A percentile compares a stretch with the other conserved stretches of the same genome.
phyloP scores from a whole-genome alignment of 805 yeast genomes.

The Tetrapisispora iriomotensis region DNA sequence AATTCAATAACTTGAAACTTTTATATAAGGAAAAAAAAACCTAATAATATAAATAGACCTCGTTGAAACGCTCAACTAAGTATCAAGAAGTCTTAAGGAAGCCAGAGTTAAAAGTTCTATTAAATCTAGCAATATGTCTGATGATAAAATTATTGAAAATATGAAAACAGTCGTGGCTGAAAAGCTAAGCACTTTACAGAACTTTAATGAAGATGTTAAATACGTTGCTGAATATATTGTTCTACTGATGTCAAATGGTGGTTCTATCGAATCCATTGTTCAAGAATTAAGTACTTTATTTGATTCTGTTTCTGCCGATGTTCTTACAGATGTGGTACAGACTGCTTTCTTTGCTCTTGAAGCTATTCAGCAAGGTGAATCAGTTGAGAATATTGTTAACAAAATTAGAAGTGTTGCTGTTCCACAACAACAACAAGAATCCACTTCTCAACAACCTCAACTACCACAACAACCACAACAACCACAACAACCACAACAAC shows the following conservation, averaged over 20 bases:
- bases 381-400: constrained; percentile 22
- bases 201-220: constrained; percentile 41
- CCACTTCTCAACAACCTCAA: constrained; percentile 6
- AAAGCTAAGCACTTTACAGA: constrained; percentile 32
- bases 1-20: too few species aligned
- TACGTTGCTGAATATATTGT: constrained; percentile 68
- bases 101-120: too few species aligned
- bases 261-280: constrained; percentile 49
- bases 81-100: too few species aligned
- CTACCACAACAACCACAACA: constrained; percentile 13
- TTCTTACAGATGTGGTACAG: constrained; percentile 48
- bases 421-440: constrained; percentile 11
- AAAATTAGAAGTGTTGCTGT: constrained; percentile 19
- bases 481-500: constrained; percentile 4
- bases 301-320: constrained; percentile 50
- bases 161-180: constrained; percentile 36
- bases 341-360: constrained; percentile 49
- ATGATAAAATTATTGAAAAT: constrained; percentile 28
- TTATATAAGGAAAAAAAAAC: too few species aligned
- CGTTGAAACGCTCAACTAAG: too few species aligned
- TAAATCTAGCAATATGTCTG: constrained; percentile 21
- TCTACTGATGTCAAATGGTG: constrained; percentile 60
- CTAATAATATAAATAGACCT: background rate
- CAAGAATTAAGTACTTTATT: constrained; percentile 52
- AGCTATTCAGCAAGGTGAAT: constrained; percentile 30